Conservation (phyloP, 176 grass and related monocot genomes). For the Alloteropsis semialata region DNA sequence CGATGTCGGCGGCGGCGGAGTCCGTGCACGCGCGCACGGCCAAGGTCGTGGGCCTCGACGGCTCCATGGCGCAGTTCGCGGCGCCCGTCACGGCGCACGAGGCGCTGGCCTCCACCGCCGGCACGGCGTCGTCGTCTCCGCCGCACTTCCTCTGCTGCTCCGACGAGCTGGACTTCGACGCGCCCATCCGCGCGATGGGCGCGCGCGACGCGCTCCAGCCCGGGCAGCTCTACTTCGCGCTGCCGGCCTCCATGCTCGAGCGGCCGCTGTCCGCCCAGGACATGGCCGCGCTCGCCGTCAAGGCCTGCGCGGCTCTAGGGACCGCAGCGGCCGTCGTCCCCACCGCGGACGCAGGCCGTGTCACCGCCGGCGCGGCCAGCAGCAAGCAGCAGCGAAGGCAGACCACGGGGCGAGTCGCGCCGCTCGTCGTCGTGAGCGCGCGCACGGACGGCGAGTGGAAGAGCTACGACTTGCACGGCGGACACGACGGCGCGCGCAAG, state of each 20-base stretch:
- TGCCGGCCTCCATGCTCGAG: conserved; percentile 39
- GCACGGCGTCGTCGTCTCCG: not conserved
- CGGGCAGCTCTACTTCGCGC: conserved; percentile 65
- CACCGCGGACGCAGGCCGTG: no score
- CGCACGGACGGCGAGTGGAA: not conserved
- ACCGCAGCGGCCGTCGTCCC: not conserved
- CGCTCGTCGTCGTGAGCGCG: not conserved
- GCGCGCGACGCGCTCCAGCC: conserved; percentile 19
- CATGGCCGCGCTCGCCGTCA: conserved; percentile 64
- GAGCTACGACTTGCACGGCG: not conserved
- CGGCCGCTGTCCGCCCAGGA: conserved; percentile 32
- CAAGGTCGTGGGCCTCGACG: conserved; percentile 51
- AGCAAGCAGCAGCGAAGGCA: not conserved
- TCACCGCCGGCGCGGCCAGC: not conserved
- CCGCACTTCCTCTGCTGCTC: conserved; percentile 60
- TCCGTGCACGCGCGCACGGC: not conserved
- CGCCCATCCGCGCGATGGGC: conserved; percentile 28
- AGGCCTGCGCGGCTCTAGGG: conserved; percentile 37
- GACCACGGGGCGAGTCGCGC: not conserved
- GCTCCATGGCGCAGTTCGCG: conserved; percentile 43
- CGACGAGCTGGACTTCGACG: conserved; percentile 60
- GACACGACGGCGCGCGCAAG: not conserved
- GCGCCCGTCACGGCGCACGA: conserved; percentile 24
- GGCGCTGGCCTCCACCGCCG: conserved; percentile 9
- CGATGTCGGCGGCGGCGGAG: not conserved